Percentiles rank a stretch among this genome's conserved stretches.
These are phyloP conservation scores for Syzygium aqueum DNA, from an alignment of 345 rosid genomes.

Conservation along the genomic window DNA sequence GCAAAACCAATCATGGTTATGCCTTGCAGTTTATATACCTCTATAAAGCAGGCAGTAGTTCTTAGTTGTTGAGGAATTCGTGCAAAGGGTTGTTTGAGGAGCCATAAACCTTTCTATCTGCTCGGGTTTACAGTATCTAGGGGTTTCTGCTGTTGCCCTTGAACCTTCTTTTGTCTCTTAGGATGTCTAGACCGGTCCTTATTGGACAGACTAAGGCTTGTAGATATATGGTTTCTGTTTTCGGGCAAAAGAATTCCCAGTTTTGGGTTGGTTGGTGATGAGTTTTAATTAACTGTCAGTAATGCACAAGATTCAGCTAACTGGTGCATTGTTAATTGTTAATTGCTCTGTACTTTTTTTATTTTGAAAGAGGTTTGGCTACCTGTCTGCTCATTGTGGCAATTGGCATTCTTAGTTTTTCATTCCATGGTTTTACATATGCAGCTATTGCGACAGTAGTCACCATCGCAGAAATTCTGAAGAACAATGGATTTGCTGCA, in stretches of 20 bases:
- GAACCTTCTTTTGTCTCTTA: not conserved
- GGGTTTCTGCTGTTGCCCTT: not conserved
- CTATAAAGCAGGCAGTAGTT: not conserved
- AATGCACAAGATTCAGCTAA: not conserved
- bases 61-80: not conserved
- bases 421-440: not conserved
- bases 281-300: not conserved
- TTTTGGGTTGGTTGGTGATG: not conserved
- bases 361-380: not conserved
- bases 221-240: not conserved
- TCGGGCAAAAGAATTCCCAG: not conserved
- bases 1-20: not conserved
- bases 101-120: not conserved
- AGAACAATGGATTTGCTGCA: constrained; percentile 81
- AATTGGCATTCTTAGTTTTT: not conserved
- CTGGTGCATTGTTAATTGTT: not conserved
- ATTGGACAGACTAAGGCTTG: not conserved
- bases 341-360: not conserved
- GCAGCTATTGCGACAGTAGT: constrained; percentile 87
- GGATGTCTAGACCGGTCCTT: not conserved
- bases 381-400: not conserved
- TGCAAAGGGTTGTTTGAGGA: not conserved
- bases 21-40: not conserved
- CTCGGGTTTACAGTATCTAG: not conserved
- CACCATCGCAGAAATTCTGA: constrained; percentile 75